A percentile compares a stretch with the other conserved stretches of the same genome.
Conservation (phyloP, 2,329 filamentous ascomycete species). For the Aspergillus melleus region DNA sequence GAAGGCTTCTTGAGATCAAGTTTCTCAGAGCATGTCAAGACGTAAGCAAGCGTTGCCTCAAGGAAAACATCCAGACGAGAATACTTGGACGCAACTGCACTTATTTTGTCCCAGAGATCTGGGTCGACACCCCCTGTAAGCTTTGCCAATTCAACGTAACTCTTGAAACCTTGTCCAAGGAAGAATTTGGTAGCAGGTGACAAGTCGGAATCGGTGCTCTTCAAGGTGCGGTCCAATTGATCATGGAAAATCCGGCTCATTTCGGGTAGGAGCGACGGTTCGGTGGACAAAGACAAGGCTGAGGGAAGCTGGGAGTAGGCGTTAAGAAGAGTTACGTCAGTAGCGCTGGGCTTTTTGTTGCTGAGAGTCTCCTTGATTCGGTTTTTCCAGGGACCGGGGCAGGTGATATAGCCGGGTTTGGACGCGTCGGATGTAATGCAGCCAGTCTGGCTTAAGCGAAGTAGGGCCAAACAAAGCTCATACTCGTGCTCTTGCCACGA, state of each 20-base stretch:
- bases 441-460: conserved; percentile 55
- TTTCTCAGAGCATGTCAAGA: conserved; percentile 29
- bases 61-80: conserved; percentile 66
- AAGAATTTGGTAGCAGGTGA: conserved; percentile 71
- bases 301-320: conserved; percentile 65
- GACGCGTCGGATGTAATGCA: conserved; percentile 53
- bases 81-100: conserved; percentile 66
- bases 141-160: conserved; percentile 67
- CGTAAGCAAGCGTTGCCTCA: conserved; percentile 59
- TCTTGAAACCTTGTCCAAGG: conserved; percentile 70
- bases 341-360: conserved; percentile 43
- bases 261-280: conserved; percentile 65
- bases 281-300: conserved; percentile 55
- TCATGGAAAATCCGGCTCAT: conserved; percentile 66
- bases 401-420: conserved; percentile 40
- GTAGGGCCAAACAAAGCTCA: conserved; percentile 67
- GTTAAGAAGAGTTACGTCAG: conserved; percentile 67
- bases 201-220: conserved; percentile 59
- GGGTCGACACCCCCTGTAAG: conserved; percentile 59
- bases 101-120: conserved; percentile 64
- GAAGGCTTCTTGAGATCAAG: conserved; percentile 51
- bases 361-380: conserved; percentile 71
- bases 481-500: conserved; percentile 71
- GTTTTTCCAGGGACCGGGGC: conserved; percentile 62
- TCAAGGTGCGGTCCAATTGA: conserved; percentile 65